Evolutionary conservation across 768 basidiomycete species (phyloP).

Genomic region (Strobilomyces confusus): DNA sequence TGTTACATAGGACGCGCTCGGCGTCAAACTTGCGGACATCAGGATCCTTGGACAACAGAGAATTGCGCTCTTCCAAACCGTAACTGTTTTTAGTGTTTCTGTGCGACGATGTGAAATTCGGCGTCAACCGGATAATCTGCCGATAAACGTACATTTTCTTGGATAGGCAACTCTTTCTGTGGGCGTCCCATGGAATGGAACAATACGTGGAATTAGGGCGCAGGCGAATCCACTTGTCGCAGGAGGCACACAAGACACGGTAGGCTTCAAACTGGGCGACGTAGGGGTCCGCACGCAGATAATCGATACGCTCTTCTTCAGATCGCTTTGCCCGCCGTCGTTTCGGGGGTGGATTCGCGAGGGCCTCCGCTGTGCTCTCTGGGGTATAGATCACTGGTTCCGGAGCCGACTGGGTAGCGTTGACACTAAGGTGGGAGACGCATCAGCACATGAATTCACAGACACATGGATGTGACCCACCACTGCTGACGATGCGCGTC

Average conservation of each 20-base stretch:
- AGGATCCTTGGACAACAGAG: conserved; percentile 58
- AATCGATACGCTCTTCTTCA: conserved; percentile 73
- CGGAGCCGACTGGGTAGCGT: conserved; percentile 29
- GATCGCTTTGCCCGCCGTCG: conserved; percentile 72
- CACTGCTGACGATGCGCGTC: conserved; percentile 59
- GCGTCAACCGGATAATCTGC: conserved; percentile 2
- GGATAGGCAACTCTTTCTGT: conserved; percentile 75
- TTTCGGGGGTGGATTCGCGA: conserved; percentile 51
- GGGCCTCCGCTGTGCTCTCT: conserved; percentile 37
- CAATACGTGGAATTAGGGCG: conserved; percentile 84
- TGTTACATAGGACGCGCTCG: conserved; percentile 64
- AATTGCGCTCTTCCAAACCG: conserved; percentile 58
- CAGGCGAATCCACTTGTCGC: conserved; percentile 85
- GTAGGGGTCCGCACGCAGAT: conserved; percentile 64
- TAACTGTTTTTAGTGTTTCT: conserved; percentile 47
- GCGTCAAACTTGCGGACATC: conserved; percentile 73
- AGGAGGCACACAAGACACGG: conserved; percentile 72
- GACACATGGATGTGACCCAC: conserved; percentile 35
- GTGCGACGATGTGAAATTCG: conserved; percentile 6
- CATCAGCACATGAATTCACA: conserved; percentile 4
- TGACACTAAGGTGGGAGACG: conserved; percentile 21
- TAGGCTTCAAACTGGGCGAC: conserved; percentile 81
- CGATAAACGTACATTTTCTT: conserved; percentile 60
- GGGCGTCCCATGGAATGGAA: conserved; percentile 86
- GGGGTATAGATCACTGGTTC: conserved; percentile 43